Evolutionary conservation across 768 basidiomycete species (phyloP), one percentile per base, ranked within the genome.

Genomic region (Lentinula sp.): DNA sequence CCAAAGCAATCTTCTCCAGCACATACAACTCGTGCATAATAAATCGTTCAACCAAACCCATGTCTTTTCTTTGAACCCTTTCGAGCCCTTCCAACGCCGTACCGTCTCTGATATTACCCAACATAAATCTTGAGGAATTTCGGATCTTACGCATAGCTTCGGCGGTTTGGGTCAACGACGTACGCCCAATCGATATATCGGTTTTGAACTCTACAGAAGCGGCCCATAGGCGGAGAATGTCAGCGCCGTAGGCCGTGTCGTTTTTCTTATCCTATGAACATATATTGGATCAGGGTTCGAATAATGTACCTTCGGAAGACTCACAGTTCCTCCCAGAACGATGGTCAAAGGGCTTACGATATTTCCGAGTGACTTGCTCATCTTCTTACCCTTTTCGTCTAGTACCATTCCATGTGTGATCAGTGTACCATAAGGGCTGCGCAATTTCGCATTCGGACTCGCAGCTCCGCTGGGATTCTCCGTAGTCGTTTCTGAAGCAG

Each of bases 361-460:
- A 67, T 99, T 99, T 0, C 96, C 96, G 8, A 91, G 71, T 1
- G 91, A 94, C 77, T 99, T 99, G 83, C 95, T 98, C 96, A 99
- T 99, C 76, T 93, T 94, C 76, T 87, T 86, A 2, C 94, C 95
- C 12, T 81, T 74, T 69, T 93, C 85, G 66, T 98, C 97, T 5
- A 98, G 82, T 4, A 97, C 92, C 86, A 99, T 96, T 0, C 96
- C 97, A 70, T 99, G 96, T 0, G 96, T 98, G 65, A 99, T 88
- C 61, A 99, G 73, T 4, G 85, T 79, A 42, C 79, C 79, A 70
- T 94, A 99, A 10, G 96, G 79, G 64, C 69, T 79, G 43, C 67
- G 61, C 10, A 85, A 66, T 45, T 62, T 71, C 61, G 66, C 15
- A 65, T 65, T 20, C 18, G 53, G n/a, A 20, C 18, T n/a, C 37